phyloP scores from a whole-genome alignment of 371 early-diverging fungal genomes.

The Sporodiniella umbellata region DNA sequence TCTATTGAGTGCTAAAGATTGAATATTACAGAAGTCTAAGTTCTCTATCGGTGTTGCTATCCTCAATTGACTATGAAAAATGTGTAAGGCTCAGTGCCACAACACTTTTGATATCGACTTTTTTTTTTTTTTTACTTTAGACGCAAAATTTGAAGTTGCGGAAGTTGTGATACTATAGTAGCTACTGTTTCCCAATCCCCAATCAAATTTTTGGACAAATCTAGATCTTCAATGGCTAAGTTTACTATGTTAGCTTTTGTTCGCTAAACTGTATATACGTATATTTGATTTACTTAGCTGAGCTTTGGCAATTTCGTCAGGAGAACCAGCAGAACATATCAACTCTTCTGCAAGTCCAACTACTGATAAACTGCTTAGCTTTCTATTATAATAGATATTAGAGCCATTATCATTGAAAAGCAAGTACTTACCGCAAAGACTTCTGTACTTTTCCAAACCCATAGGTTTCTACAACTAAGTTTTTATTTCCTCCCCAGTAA shows the following conservation, averaged over 20 bases:
- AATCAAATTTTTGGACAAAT: conserved; percentile 71
- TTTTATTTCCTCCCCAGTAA: conserved; percentile 46
- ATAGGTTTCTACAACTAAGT: conserved; percentile 70
- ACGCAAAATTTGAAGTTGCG: conserved; percentile 55
- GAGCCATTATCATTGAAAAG: not conserved
- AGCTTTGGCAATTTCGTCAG: conserved; percentile 17
- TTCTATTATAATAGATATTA: conserved; percentile 10
- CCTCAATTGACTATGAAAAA: conserved; percentile 16
- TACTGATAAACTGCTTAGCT: conserved; percentile 44
- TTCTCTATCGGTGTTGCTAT: conserved; percentile 27
- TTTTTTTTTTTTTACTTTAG: conserved; percentile 45
- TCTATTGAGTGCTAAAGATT: conserved; percentile 20
- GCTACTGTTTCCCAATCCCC: conserved; percentile 60
- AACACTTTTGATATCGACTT: not conserved
- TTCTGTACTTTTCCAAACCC: conserved; percentile 76
- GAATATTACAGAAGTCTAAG: conserved; percentile 38
- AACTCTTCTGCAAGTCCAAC: conserved; percentile 52
- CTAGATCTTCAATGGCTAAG: conserved; percentile 62
- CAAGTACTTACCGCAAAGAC: conserved; percentile 38
- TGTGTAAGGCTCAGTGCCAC: not conserved
- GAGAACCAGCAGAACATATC: conserved; percentile 30
- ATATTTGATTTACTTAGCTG: conserved; percentile 15
- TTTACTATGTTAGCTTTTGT: not conserved
- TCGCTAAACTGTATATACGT: not conserved
- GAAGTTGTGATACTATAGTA: conserved; percentile 55